Percentiles rank a stretch among this genome's conserved stretches.
These are phyloP conservation scores for Candolleomyces eurysporus DNA, from an alignment of 768 basidiomycete genomes.

Conservation along the genomic window DNA sequence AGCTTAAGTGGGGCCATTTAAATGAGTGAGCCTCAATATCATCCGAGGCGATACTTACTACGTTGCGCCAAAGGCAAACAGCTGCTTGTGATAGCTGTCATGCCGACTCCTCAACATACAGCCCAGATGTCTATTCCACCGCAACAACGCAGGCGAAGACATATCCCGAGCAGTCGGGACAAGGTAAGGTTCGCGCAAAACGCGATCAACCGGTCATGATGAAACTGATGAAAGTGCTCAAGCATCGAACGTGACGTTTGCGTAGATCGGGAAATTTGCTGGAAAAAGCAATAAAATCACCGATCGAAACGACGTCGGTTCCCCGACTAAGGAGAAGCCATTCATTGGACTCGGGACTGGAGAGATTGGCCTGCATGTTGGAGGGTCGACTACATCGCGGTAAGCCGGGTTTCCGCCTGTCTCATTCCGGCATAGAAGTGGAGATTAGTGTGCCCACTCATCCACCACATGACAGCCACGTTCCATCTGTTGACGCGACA, in stretches of 20 bases:
- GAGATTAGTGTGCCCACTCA: no score
- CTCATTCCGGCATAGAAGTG: no score
- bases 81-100: not conserved
- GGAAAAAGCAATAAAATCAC: no score
- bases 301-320: no score
- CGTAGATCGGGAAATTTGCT: no score
- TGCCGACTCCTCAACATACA: not conserved
- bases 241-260: not conserved
- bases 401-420: no score
- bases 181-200: not conserved
- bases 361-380: no score
- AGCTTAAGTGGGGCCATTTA: not conserved
- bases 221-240: not conserved
- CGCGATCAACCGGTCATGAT: not conserved
- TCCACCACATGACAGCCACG: no score
- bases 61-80: not conserved
- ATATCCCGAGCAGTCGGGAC: not conserved
- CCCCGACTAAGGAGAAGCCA: no score
- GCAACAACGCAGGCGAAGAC: not conserved
- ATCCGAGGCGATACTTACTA: not conserved
- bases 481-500: no score
- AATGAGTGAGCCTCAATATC: not conserved
- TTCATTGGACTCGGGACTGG: no score
- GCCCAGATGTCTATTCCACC: not conserved
- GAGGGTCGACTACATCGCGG: no score